phyloP scores from a whole-genome alignment of 2,329 filamentous ascomycete species.

The Hypoxylon sp. region DNA sequence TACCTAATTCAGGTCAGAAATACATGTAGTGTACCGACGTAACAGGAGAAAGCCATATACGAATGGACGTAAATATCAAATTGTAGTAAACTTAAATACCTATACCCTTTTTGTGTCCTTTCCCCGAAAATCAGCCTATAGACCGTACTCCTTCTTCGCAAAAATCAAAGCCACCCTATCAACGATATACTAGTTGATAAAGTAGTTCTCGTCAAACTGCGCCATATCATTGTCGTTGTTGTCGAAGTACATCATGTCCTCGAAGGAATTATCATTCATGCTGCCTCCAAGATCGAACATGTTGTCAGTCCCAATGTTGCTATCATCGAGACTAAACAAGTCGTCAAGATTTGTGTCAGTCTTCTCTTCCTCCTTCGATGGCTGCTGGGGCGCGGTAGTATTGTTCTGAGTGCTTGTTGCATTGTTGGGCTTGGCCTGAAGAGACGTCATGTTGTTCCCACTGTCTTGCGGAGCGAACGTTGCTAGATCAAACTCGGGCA shows the following conservation, averaged over 20 bases:
- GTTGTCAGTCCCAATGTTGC: constrained; percentile 52
- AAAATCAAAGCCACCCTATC: neutral
- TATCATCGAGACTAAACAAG: constrained; percentile 61
- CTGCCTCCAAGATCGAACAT: constrained; percentile 57
- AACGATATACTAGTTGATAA: constrained; percentile 51
- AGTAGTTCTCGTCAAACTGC: constrained; percentile 64
- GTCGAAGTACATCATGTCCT: constrained; percentile 63
- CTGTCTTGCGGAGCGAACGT: constrained; percentile 56
- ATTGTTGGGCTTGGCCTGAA: constrained; percentile 33
- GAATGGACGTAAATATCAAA: neutral
- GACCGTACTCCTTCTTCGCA: no score
- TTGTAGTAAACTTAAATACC: neutral
- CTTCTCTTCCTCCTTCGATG: constrained; percentile 44
- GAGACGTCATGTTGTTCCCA: constrained; percentile 44
- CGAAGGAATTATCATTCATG: constrained; percentile 61
- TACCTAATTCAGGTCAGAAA: neutral
- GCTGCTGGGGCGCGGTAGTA: constrained; percentile 22
- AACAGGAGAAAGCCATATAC: neutral
- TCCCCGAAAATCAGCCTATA: no score
- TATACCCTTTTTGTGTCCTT: neutral
- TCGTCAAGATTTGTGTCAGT: constrained; percentile 59
- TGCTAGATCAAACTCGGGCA: constrained; percentile 61
- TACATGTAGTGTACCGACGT: neutral
- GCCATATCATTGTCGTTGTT: constrained; percentile 60
- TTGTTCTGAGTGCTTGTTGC: constrained; percentile 25